Base-by-base conservation (phyloP, 2,329 filamentous ascomycete genomes). In the Botrytis galanthina region DNA sequence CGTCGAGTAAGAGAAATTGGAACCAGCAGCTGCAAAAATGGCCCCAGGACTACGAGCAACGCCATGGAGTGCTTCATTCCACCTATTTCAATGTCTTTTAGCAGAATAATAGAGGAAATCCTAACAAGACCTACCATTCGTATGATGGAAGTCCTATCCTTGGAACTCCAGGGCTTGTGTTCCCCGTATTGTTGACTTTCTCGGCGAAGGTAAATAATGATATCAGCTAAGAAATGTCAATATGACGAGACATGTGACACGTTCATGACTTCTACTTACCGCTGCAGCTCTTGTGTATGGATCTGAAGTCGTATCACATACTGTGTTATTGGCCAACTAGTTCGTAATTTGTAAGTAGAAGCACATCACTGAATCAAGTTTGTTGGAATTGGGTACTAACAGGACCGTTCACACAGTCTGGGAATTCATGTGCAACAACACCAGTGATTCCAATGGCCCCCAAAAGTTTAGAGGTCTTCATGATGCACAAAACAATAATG, bases 31-130 rank as follows among this genome's bases (percentile, higher is more conserved):
- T n/a, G 85, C 84, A 80, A 89, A 90, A 44, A 85, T 83, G 9
- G 88, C 87, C 0, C 88, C 89, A 16, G 48, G 48, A 54, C 48
- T 54, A 0, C 76, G 79, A 6, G 86, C 89, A 0, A 92, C 83
- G 1, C 90, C 90, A 77, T 92, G 90, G 0, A 91, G 84, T 1
- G 86, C 89, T 80, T 90, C 88, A 62, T 84, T 86, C 87, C 88
- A 91, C 70, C 70, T 71, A 18, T 54, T 32, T 10, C 4, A 22
- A n/a, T 54, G 10, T 48, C 26, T 39, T 16, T 68, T 20, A 71
- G 44, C 26, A 66, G 54, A 0, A 22, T 22, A 14, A 42, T 35
- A 8, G 18, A 37, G 16, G 2, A 5, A 18, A 3, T 0, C 22
- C 7, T 61, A 6, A 16, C 18, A 59, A n/a, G 7, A 26, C 70